phyloP scores from a whole-genome alignment of 2,329 filamentous ascomycete species.

The Coleophoma eucalyptorum region DNA sequence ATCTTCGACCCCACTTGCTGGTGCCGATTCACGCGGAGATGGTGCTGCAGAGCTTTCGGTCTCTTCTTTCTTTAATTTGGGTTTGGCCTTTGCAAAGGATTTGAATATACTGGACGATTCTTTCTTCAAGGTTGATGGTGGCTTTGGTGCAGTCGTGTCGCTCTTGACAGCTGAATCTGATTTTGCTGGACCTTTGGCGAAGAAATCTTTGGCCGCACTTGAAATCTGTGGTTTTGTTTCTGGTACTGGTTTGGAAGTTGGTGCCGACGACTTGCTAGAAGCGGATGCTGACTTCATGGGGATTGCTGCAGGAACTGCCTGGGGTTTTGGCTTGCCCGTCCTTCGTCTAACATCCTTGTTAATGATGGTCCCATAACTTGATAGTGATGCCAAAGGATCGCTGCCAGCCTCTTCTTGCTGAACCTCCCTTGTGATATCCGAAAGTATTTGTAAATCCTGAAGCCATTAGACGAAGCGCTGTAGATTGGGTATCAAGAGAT shows the following conservation, averaged over 20 bases:
- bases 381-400: slow-evolving; percentile 54
- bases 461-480: not conserved
- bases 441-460: slow-evolving; percentile 63
- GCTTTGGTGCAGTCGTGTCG: slow-evolving; percentile 15
- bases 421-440: slow-evolving; percentile 64
- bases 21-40: slow-evolving; percentile 21
- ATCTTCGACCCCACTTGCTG: slow-evolving; percentile 43
- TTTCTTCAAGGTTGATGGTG: slow-evolving; percentile 44
- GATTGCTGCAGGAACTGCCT: slow-evolving; percentile 28
- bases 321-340: slow-evolving; percentile 22
- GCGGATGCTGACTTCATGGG: slow-evolving; percentile 29
- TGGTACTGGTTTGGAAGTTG: not conserved
- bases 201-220: slow-evolving; percentile 29
- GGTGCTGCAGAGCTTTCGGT: slow-evolving; percentile 27
- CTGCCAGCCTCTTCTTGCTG: slow-evolving; percentile 50
- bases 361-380: slow-evolving; percentile 68
- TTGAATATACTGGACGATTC: slow-evolving; percentile 67
- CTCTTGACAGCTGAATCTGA: slow-evolving; percentile 14
- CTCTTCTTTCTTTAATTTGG: slow-evolving; percentile 46
- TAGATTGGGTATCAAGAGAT: slow-evolving; percentile 2
- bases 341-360: slow-evolving; percentile 63
- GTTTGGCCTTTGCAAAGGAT: slow-evolving; percentile 69
- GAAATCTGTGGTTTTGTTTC: slow-evolving; percentile 19
- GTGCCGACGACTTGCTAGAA: slow-evolving; percentile 10
- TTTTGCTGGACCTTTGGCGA: slow-evolving; percentile 29